phyloP scores from a whole-genome alignment of 441 rosid species.

The Jatropha podagrica region DNA sequence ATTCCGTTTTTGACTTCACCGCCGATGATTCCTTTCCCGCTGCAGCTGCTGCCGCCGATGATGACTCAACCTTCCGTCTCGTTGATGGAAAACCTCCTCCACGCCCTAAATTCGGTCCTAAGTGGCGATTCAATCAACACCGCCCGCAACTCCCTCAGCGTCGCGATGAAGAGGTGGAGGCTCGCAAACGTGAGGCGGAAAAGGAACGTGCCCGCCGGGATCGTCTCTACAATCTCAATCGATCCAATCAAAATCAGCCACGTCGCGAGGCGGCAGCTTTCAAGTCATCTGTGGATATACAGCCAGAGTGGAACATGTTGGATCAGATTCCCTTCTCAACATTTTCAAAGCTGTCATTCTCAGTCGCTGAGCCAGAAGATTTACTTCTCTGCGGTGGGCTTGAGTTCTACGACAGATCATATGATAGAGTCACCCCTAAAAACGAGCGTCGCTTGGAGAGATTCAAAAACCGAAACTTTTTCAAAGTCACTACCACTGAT shows the following conservation, averaged over 20 bases:
- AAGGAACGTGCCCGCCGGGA: constrained; percentile 89
- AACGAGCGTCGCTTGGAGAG: constrained; percentile 78
- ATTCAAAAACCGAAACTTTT: constrained; percentile 81
- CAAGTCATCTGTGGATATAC: constrained; percentile 83
- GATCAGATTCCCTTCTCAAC: constrained; percentile 87
- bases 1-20: constrained; percentile 69
- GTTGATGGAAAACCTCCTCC: constrained; percentile 85
- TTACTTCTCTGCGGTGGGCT: constrained; percentile 67
- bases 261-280: constrained; percentile 81
- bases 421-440: constrained; percentile 74
- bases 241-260: constrained; percentile 54
- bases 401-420: constrained; percentile 66
- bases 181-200: constrained; percentile 80
- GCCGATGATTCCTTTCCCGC: constrained; percentile 66
- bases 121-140: constrained; percentile 74
- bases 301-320: constrained; percentile 95
- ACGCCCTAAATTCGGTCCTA: constrained; percentile 81
- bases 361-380: constrained; percentile 80
- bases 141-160: constrained; percentile 83
- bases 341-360: constrained; percentile 71
- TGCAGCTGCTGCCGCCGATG: constrained; percentile 49
- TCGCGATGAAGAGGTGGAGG: constrained; percentile 89
- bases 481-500: constrained; percentile 90
- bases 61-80: constrained; percentile 72
- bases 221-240: constrained; percentile 62